phyloP scores from a whole-genome alignment of 169 alveolate species.

The Ichthyophthirius multifiliis region DNA sequence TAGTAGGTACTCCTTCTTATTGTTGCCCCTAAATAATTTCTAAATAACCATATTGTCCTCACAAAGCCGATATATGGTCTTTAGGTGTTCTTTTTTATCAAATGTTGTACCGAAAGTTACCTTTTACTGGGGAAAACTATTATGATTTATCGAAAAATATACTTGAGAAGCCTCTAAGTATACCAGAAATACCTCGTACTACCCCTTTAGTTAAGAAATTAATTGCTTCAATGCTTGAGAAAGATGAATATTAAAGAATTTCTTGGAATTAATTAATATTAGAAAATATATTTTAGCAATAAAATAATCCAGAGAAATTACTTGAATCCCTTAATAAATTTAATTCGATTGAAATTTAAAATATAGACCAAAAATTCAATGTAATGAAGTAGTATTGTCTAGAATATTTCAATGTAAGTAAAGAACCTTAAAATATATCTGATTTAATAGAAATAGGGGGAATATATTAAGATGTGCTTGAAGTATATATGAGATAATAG shows the following conservation, averaged over 20 bases:
- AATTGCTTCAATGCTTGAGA: not conserved
- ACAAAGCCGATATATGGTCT: slow-evolving; percentile 4
- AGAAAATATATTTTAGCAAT: no score
- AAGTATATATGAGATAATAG: no score
- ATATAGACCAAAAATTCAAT: no score
- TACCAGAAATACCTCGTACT: not conserved
- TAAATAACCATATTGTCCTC: not conserved
- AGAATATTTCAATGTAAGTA: no score
- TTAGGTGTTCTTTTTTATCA: not conserved
- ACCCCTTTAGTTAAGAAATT: not conserved
- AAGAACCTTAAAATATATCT: no score
- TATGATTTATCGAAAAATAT: not conserved
- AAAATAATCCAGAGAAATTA: no score
- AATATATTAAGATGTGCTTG: no score
- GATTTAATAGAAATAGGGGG: no score
- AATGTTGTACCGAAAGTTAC: not conserved
- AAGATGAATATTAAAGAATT: not conserved
- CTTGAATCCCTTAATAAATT: no score
- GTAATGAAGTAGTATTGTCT: no score
- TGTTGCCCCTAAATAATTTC: not conserved
- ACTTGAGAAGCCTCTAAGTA: not conserved
- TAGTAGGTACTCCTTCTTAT: not conserved
- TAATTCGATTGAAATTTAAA: no score
- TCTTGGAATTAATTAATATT: not conserved
- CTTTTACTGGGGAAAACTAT: not conserved